Conservation (phyloP, 2,329 filamentous ascomycete species). For the Neofusicoccum sp. region DNA sequence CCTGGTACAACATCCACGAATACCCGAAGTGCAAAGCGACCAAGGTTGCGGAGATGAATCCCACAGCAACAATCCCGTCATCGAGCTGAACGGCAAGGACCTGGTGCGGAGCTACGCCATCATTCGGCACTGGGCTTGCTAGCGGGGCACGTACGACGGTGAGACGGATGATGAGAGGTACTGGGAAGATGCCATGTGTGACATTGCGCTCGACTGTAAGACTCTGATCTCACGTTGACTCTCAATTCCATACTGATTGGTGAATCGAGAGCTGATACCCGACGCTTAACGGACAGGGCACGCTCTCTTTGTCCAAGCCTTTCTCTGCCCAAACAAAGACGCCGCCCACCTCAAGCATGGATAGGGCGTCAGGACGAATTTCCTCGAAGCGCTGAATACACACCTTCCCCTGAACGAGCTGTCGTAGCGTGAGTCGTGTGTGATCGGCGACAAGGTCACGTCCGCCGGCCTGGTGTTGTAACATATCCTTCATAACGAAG, state of each 20-base stretch:
- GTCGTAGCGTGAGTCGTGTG: too few species aligned
- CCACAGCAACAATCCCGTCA: conserved; percentile 30
- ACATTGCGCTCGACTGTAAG: conserved; percentile 34
- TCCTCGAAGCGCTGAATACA: too few species aligned
- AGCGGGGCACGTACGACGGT: conserved; percentile 33
- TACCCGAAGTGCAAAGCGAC: conserved; percentile 32
- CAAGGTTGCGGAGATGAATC: conserved; percentile 31
- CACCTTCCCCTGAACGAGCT: too few species aligned
- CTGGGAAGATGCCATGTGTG: conserved; percentile 35
- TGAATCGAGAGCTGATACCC: background rate
- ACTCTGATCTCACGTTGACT: background rate
- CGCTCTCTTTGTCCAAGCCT: too few species aligned
- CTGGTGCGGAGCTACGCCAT: conserved; percentile 38
- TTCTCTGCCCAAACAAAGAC: too few species aligned
- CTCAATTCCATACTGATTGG: background rate
- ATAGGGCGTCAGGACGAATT: too few species aligned
- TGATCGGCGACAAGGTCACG: too few species aligned
- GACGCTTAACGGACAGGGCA: too few species aligned
- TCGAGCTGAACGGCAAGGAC: conserved; percentile 34
- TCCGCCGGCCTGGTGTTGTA: too few species aligned
- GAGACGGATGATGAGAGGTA: conserved; percentile 36
- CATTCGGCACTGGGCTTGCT: conserved; percentile 32
- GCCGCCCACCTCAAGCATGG: too few species aligned
- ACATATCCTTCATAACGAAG: too few species aligned
- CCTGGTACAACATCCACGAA: conserved; percentile 34